Evolutionary conservation across 371 early-diverging fungal species (phyloP), one percentile per base, ranked within the genome.

Genomic region (Syncephalastrum contaminatum): DNA sequence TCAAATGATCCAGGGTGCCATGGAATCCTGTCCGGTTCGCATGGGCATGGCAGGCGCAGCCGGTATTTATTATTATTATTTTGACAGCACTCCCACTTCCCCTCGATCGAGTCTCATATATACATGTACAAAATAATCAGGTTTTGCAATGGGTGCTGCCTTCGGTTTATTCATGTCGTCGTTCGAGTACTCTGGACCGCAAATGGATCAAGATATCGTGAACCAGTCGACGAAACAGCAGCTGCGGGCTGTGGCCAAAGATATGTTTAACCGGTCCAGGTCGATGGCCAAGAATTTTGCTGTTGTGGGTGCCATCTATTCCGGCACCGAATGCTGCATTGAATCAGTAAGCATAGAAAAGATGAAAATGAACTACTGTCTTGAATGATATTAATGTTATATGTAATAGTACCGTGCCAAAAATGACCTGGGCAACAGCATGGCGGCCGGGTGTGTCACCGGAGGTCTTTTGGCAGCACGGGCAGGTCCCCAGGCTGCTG

Each of bases 261-360:
- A 98, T 63, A 98, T 96, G 97, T 89, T 86, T 6, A 74, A 70
- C 36, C 80, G 89, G 58, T 86, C 89, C 3, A 82, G 75, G 49
- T 84, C 89, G 4, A 85, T 88, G 51, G 97, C 96, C n/a, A 96
- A 95, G 69, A 93, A 90, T 72, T 96, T 98, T 81, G 96, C 91
- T 36, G 70, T 89, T 10, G 91, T 98, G 20, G 97, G 92, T 22
- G 92, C 93, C 27, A 86, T 97, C 39, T 97, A 89, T 73, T 84
- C 96, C 19, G 89, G 91, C 13, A 83, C 93, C 0, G 98, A 98
- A 72, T 97, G 98, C 62, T 83, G 92, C 57, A 94, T 97, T 54
- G 97, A 98, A 79, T 84, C 89, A 22, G 91, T 91, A 80, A 62
- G 82, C 73, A 25, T 10, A 18, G 39, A 4, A 43, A 4, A 16